phyloP scores from a whole-genome alignment of 2,329 filamentous ascomycete species.

The Cladosporium sphaerospermum region DNA sequence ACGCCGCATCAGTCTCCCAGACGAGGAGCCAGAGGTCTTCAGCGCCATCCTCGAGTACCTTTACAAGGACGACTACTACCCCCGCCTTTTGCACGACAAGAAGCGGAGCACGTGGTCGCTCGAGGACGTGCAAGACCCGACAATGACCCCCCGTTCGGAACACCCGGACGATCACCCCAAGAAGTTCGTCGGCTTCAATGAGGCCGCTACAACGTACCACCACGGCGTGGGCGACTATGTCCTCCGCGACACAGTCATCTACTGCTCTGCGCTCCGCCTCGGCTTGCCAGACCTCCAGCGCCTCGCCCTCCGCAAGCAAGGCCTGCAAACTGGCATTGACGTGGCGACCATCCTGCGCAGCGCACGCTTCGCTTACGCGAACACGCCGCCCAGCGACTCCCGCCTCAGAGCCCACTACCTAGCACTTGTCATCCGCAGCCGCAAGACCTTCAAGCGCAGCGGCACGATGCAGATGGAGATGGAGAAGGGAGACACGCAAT shows the following conservation, averaged over 20 bases:
- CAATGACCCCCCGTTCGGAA: constrained; percentile 33
- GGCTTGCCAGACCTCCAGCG: constrained; percentile 88
- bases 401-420: constrained; percentile 94
- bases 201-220: constrained; percentile 69
- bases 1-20: constrained; percentile 72
- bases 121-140: constrained; percentile 55
- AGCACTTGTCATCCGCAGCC: constrained; percentile 92
- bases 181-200: constrained; percentile 49
- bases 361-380: constrained; percentile 89
- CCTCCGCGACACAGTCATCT: constrained; percentile 87
- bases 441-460: constrained; percentile 95
- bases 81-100: constrained; percentile 80
- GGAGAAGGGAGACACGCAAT: constrained; percentile 77
- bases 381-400: constrained; percentile 90
- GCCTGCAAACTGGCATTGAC: constrained; percentile 85
- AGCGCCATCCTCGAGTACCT: constrained; percentile 92
- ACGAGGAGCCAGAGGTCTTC: constrained; percentile 83
- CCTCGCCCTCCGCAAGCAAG: constrained; percentile 88
- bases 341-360: constrained; percentile 86
- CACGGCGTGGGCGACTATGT: constrained; percentile 67
- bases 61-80: constrained; percentile 95
- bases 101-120: constrained; percentile 82
- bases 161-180: constrained; percentile 28
- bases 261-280: constrained; percentile 87
- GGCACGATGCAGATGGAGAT: constrained; percentile 99